A percentile compares a stretch with the other conserved stretches of the same genome.
Evolutionary conservation across 345 rosid genomes (phyloP).

Genomic region (Eucalyptus guilfoylei): DNA sequence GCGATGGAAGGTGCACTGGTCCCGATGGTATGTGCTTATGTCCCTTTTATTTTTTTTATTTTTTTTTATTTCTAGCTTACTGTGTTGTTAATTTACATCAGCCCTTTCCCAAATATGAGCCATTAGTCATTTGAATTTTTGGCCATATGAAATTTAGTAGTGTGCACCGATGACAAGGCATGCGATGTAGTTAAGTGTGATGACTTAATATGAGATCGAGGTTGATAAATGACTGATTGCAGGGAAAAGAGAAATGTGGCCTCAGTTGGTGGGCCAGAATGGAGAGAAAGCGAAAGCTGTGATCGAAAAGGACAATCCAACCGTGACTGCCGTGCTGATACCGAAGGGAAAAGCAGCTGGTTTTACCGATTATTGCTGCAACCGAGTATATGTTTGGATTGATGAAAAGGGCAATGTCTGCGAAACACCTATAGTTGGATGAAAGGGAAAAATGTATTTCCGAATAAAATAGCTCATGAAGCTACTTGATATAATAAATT

Average conservation of each 20-base stretch:
- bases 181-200: neutral
- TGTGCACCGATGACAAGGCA: neutral
- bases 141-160: neutral
- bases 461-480: neutral
- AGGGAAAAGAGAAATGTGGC: neutral
- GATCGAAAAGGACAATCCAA: neutral
- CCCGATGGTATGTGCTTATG: neutral
- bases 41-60: neutral
- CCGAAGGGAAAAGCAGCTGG: rapidly evolving
- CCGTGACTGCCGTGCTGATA: neutral
- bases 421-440: neutral
- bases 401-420: neutral
- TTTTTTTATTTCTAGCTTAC: neutral
- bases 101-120: neutral
- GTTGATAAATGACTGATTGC: neutral
- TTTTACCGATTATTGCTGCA: neutral
- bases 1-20: neutral
- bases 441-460: neutral
- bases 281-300: neutral
- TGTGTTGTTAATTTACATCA: neutral
- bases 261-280: neutral
- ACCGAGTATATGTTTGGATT: neutral
- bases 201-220: neutral
- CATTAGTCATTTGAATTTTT: neutral
- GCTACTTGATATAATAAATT: neutral